Conservation (phyloP, 352 stramenopile species). For the Pythium grandisporangium region DNA sequence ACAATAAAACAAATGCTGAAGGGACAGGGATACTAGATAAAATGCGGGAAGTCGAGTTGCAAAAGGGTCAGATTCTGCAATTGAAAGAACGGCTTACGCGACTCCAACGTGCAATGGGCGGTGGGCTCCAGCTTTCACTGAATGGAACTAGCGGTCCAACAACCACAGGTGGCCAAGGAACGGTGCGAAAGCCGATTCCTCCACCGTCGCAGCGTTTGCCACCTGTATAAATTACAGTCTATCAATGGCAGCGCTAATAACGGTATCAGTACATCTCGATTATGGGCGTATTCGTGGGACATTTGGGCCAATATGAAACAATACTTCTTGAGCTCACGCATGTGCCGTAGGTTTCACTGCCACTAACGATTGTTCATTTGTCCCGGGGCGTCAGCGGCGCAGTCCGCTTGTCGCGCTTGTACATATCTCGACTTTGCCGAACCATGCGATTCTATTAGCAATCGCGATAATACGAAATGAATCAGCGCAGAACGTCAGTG, state of each 20-base stretch:
- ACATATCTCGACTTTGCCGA: slow-evolving; percentile 75
- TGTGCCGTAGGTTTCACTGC: too few species aligned
- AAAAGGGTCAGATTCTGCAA: slow-evolving; percentile 65
- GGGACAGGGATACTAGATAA: slow-evolving; percentile 33
- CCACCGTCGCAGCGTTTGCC: slow-evolving; percentile 39
- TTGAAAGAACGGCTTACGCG: slow-evolving; percentile 50
- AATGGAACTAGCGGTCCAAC: too few species aligned
- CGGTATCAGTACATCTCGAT: too few species aligned
- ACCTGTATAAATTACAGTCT: slow-evolving; percentile 43
- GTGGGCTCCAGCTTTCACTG: slow-evolving; percentile 43
- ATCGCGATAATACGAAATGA: not conserved
- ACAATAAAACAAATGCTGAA: slow-evolving; percentile 13
- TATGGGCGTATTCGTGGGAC: too few species aligned
- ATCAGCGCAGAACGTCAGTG: not conserved
- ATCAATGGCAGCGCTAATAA: too few species aligned
- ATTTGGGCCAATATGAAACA: too few species aligned
- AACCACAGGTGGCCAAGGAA: too few species aligned
- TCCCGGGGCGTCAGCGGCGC: slow-evolving; percentile 3
- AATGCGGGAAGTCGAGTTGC: slow-evolving; percentile 49
- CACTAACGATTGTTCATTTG: too few species aligned
- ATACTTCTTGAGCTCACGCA: too few species aligned
- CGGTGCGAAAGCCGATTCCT: slow-evolving; percentile 19
- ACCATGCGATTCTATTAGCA: slow-evolving; percentile 56
- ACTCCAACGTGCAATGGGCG: slow-evolving; percentile 55
- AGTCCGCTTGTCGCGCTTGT: slow-evolving; percentile 60